phyloP scores from a whole-genome alignment of 139 green algal genomes.

The Chlorella sp. region DNA sequence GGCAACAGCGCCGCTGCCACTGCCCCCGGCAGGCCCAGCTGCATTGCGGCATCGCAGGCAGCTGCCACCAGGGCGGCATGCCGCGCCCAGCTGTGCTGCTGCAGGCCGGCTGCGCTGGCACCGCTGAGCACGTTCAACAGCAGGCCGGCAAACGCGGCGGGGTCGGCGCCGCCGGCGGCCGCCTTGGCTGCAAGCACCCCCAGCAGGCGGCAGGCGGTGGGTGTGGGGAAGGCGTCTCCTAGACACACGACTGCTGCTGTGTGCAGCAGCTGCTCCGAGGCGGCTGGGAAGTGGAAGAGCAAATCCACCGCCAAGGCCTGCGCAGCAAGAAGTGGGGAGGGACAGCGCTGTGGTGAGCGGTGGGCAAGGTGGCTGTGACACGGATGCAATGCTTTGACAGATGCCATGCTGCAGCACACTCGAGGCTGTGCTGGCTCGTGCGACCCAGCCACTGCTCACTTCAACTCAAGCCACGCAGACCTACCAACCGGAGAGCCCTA shows the following conservation, averaged over 20 bases:
- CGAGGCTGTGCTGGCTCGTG: too few relatives aligned
- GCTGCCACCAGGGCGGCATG: conserved; percentile 27
- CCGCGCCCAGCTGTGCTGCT: conserved; percentile 18
- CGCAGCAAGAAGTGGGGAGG: neutral
- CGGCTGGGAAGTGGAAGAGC: conserved; percentile 23
- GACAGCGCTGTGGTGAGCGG: too few relatives aligned
- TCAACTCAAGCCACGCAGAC: too few relatives aligned
- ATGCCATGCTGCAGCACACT: too few relatives aligned
- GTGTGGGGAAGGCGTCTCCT: neutral
- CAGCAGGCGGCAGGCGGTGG: conserved; percentile 15
- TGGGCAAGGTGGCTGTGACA: neutral
- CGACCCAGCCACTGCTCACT: too few relatives aligned
- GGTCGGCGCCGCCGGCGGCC: neutral
- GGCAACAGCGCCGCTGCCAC: conserved; percentile 3
- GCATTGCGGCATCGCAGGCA: conserved; percentile 6
- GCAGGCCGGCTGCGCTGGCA: conserved; percentile 23
- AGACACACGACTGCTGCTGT: conserved; percentile 28
- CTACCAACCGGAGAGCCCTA: too few relatives aligned
- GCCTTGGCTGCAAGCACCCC: neutral
- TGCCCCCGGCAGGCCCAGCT: neutral
- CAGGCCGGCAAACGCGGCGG: conserved; percentile 17
- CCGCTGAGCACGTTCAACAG: conserved; percentile 33
- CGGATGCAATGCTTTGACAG: too few relatives aligned
- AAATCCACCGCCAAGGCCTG: conserved; percentile 43
- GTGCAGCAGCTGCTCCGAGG: conserved; percentile 26